phyloP scores from a whole-genome alignment of 2,329 filamentous ascomycete genomes.

The Cladophialophora exuberans region DNA sequence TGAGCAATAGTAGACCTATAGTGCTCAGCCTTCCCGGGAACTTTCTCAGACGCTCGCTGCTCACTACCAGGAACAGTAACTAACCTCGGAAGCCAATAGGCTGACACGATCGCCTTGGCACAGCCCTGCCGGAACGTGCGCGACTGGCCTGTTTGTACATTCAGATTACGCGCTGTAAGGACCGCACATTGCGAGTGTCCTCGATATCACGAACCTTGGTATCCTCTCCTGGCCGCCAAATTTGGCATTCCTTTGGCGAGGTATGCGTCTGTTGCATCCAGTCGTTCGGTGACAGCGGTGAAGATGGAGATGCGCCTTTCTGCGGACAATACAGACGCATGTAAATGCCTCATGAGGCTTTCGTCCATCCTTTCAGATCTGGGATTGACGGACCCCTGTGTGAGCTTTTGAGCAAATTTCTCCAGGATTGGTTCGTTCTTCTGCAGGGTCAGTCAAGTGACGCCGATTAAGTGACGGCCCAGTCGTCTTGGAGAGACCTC shows the following conservation, averaged over 20 bases:
- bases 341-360: constrained; percentile 14
- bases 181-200: neutral
- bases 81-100: constrained; percentile 6
- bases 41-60: neutral
- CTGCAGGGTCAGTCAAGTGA: neutral
- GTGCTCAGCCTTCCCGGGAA: constrained; percentile 12
- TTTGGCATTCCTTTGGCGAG: too few species aligned
- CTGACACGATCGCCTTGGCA: constrained; percentile 11
- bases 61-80: constrained; percentile 13
- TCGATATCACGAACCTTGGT: too few species aligned
- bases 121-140: constrained; percentile 7
- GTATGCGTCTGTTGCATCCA: too few species aligned
- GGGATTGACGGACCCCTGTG: too few species aligned
- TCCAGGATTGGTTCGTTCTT: too few species aligned
- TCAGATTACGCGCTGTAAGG: neutral
- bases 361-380: too few species aligned
- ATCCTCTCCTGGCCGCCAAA: too few species aligned
- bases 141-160: neutral
- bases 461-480: neutral
- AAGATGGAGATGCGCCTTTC: constrained; percentile 1
- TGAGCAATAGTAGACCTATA: neutral
- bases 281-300: neutral
- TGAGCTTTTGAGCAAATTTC: too few species aligned
- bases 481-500: neutral
- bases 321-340: neutral